A percentile compares a stretch with the other conserved stretches of the same genome.
These are phyloP conservation scores for Yamadazyma sp. DNA, from an alignment of 805 yeast species.

Conservation along the genomic window DNA sequence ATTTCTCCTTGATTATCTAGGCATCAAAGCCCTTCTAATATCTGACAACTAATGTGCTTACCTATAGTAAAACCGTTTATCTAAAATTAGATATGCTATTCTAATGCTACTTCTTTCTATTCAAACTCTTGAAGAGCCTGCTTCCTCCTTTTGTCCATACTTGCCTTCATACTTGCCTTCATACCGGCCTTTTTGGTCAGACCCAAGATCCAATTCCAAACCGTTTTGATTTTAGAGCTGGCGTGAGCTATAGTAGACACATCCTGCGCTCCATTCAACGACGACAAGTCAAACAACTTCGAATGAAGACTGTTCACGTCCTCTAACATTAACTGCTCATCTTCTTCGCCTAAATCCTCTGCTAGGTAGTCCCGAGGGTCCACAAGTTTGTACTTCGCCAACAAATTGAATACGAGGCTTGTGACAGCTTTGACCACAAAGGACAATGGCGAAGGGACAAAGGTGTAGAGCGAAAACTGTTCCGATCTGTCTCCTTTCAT, in stretches of 20 bases:
- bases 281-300: constrained; percentile 38
- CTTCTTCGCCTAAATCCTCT: constrained; percentile 17
- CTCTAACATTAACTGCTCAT: constrained; percentile 24
- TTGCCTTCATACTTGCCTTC: constrained; percentile 23
- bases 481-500: constrained; percentile 29
- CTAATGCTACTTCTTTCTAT: constrained; percentile 15
- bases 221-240: constrained; percentile 20
- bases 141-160: constrained; percentile 42
- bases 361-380: constrained; percentile 22
- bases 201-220: constrained; percentile 27
- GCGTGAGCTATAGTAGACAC: constrained; percentile 31
- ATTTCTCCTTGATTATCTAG: too few species aligned
- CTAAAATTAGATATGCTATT: background rate
- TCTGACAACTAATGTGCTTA: too few species aligned
- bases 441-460: constrained; percentile 43
- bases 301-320: constrained; percentile 35
- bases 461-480: constrained; percentile 37
- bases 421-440: constrained; percentile 22
- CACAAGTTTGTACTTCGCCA: constrained; percentile 20
- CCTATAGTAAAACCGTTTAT: too few species aligned
- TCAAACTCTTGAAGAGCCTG: constrained; percentile 42
- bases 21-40: too few species aligned
- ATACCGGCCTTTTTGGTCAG: constrained; percentile 10
- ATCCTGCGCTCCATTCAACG: constrained; percentile 42
- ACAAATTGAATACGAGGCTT: constrained; percentile 20